Conservation (phyloP, 1,284 basidiomycete genomes). For the Caloboletus firmus region DNA sequence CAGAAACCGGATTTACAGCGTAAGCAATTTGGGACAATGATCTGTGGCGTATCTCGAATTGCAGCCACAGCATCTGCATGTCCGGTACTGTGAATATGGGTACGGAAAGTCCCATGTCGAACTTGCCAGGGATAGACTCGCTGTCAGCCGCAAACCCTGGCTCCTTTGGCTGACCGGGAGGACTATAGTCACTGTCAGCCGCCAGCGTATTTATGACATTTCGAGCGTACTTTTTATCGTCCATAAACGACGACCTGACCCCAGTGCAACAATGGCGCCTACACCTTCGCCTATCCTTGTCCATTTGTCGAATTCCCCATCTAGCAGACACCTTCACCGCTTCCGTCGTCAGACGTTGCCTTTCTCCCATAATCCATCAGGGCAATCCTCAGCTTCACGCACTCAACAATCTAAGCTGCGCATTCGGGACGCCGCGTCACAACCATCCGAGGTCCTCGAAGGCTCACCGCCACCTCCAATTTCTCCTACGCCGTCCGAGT, state of each 20-base stretch:
- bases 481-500: conserved; percentile 8
- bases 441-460: conserved; percentile 11
- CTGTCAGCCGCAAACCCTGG: conserved; percentile 23
- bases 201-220: conserved; percentile 29
- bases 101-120: not conserved
- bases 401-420: conserved; percentile 8
- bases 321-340: conserved; percentile 6
- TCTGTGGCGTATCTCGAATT: not conserved
- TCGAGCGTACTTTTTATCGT: not conserved
- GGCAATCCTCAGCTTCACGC: not conserved
- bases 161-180: conserved; percentile 20
- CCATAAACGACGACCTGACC: not conserved
- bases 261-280: conserved; percentile 23
- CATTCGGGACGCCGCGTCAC: not conserved
- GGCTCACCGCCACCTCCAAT: conserved; percentile 3
- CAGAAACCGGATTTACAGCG: not conserved
- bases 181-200: conserved; percentile 24
- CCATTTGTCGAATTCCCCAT: conserved; percentile 1
- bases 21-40: not conserved
- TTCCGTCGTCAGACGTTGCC: conserved; percentile 16
- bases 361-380: conserved; percentile 2
- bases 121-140: not conserved
- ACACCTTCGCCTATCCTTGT: conserved; percentile 10
- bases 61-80: not conserved
- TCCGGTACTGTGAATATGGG: not conserved